Conservation (phyloP, 352 stramenopile genomes). For the Globisporangium parvum region DNA sequence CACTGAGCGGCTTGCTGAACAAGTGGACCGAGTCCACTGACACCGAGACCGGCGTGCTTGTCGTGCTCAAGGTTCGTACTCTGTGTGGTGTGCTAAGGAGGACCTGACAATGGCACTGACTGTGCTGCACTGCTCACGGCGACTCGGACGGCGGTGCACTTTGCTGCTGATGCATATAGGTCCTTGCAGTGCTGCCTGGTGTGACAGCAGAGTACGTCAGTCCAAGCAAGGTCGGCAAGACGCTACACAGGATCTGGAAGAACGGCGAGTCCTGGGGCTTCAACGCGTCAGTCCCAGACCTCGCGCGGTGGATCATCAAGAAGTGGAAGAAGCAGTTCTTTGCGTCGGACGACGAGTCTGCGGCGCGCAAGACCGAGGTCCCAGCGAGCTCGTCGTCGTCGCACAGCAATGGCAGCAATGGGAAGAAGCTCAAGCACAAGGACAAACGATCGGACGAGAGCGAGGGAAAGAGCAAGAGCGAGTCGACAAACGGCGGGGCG, state of each 20-base stretch:
- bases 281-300: conserved; percentile 24
- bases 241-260: conserved; percentile 36
- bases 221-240: conserved; percentile 48
- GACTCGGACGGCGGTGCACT: neutral
- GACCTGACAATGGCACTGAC: neutral
- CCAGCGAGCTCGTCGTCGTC: conserved; percentile 7
- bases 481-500: conserved; percentile 10
- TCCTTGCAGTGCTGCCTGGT: conserved; percentile 50
- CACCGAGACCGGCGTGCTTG: conserved; percentile 45
- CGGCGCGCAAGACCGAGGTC: neutral
- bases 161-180: conserved; percentile 17
- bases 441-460: conserved; percentile 6
- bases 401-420: conserved; percentile 7
- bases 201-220: conserved; percentile 37
- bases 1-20: conserved; percentile 34
- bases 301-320: conserved; percentile 47
- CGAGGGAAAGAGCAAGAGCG: conserved; percentile 1
- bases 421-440: neutral
- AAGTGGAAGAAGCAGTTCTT: conserved; percentile 46
- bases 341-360: conserved; percentile 12
- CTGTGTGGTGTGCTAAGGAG: neutral
- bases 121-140: neutral
- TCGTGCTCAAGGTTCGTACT: conserved; percentile 74
- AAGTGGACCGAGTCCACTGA: conserved; percentile 42
- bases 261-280: conserved; percentile 14